phyloP scores from a whole-genome alignment of 2,329 filamentous ascomycete species.

The Ilyonectria destructans region DNA sequence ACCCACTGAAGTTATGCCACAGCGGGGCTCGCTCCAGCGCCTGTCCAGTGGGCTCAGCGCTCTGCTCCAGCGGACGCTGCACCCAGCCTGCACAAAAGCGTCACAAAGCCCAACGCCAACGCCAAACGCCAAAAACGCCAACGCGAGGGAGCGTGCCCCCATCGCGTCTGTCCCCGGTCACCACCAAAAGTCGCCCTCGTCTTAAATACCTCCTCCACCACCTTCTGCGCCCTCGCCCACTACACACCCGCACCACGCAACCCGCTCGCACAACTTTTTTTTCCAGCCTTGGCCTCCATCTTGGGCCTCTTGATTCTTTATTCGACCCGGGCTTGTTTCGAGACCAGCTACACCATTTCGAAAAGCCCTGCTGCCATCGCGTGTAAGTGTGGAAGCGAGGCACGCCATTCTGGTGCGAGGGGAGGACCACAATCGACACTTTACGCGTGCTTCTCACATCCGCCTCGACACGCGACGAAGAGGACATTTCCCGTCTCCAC shows the following conservation, averaged over 20 bases:
- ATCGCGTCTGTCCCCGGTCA: conserved; percentile 26
- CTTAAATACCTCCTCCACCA: conserved; percentile 35
- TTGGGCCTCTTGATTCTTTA: conserved; percentile 22
- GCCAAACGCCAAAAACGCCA: conserved; percentile 42
- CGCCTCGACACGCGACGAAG: conserved; percentile 23
- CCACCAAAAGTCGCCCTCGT: conserved; percentile 19
- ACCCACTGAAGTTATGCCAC: background rate
- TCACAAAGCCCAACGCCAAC: conserved; percentile 28
- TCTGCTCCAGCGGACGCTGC: background rate
- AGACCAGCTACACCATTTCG: conserved; percentile 11
- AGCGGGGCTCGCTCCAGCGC: conserved; percentile 10
- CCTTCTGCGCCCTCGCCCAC: conserved; percentile 1
- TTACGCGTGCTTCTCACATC: conserved; percentile 16
- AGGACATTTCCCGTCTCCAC: conserved; percentile 5
- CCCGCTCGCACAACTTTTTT: conserved; percentile 10
- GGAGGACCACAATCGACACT: conserved; percentile 18
- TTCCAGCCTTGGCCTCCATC: conserved; percentile 20
- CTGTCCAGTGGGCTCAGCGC: conserved; percentile 7
- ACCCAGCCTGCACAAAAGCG: conserved; percentile 7
- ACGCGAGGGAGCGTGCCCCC: conserved; percentile 31
- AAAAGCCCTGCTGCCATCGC: background rate
- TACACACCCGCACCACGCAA: conserved; percentile 8
- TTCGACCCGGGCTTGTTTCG: conserved; percentile 19
- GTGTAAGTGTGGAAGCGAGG: conserved; percentile 24
- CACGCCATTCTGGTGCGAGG: conserved; percentile 17